Base-by-base conservation (phyloP, 139 green algal species). In the Micractinium conductrix region DNA sequence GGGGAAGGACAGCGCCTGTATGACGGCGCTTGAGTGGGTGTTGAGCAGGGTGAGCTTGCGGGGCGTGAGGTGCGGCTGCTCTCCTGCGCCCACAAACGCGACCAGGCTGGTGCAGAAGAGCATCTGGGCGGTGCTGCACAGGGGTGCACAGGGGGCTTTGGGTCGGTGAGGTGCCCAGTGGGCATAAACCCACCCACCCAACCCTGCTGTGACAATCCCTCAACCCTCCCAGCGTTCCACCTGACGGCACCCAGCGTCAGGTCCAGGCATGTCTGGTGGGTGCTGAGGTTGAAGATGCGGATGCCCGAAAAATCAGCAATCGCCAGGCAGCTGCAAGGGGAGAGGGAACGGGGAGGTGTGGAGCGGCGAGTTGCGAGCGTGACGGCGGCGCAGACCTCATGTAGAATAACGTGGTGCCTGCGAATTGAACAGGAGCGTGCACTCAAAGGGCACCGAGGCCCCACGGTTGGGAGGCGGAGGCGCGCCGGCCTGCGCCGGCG, bases 61-160 rank as follows among this genome's bases (percentile, higher is more conserved):
- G 4, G 94, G 93, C 10, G 92, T 95, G 40, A 97, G 89, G 9
- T 91, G 81, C 0, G 94, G 91, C 90, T 97, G 93, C 84, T 93
- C 91, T 6, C 94, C 93, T 63, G 94, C 94, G 1, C 94, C 94
- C 30, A 95, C 94, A 78, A 91, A 96, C 1, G 92, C 94, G 72
- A 98, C 58, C 37, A 98, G 84, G 85, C 89, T 95, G 24, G 93
- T 96, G 83, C 91, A 95, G 83, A 94, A 97, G 2, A 97, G 91
- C 94, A 97, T 97, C 80, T 96, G 89, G 24, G 88, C 92, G 24
- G 94, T 86, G 53, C 94, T 97, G 92, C 82, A 78, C 37, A 21
- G 33, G 30, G 63, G n/a, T 48, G 45, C 8, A 38, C 38, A 62
- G 71, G 7, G 37, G 40, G 38, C 30, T 4, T n/a, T 5, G 69